Percentiles rank a stretch among this genome's conserved stretches.
These are phyloP conservation scores for Amanita rimosa DNA, from an alignment of 768 basidiomycete species.

Conservation along the genomic window DNA sequence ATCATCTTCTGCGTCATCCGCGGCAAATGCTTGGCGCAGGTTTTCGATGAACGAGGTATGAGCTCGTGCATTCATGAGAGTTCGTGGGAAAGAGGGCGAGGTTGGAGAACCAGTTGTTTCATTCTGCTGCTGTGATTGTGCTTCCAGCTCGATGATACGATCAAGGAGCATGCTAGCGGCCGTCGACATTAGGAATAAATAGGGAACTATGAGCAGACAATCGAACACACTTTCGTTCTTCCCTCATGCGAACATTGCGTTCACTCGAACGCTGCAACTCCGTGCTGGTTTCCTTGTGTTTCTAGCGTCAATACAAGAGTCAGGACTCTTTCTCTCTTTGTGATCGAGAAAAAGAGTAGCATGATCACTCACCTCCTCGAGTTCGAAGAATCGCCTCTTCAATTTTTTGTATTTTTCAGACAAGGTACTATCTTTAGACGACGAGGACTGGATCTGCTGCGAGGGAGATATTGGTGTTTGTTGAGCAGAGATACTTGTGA, in stretches of 20 bases:
- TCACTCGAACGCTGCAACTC: conserved; percentile 53
- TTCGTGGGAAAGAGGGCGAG: conserved; percentile 30
- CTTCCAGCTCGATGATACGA: conserved; percentile 52
- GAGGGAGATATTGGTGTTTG: conserved; percentile 21
- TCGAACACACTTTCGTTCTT: conserved; percentile 49
- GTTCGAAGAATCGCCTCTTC: conserved; percentile 54
- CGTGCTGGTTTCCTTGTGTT: conserved; percentile 45
- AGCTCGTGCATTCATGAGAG: conserved; percentile 29
- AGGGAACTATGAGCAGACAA: background rate
- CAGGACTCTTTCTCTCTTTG: conserved; percentile 16
- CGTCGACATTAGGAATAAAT: conserved; percentile 5
- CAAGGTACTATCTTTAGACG: conserved; percentile 26
- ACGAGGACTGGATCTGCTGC: conserved; percentile 17
- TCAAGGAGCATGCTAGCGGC: conserved; percentile 37
- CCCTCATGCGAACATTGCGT: conserved; percentile 47
- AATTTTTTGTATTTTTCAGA: conserved; percentile 53
- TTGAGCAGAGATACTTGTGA: conserved; percentile 38
- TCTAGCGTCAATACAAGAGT: conserved; percentile 27
- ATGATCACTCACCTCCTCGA: conserved; percentile 49
- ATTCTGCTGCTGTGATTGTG: conserved; percentile 18
- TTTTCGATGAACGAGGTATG: conserved; percentile 35
- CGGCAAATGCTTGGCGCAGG: conserved; percentile 35
- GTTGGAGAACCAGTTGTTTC: background rate
- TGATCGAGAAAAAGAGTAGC: conserved; percentile 14
- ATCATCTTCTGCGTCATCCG: conserved; percentile 33